Percentiles rank a stretch among this genome's conserved stretches.
These are phyloP conservation scores for Cladophialophora chaetospira DNA, from an alignment of 2,329 filamentous ascomycete genomes.

Conservation along the genomic window DNA sequence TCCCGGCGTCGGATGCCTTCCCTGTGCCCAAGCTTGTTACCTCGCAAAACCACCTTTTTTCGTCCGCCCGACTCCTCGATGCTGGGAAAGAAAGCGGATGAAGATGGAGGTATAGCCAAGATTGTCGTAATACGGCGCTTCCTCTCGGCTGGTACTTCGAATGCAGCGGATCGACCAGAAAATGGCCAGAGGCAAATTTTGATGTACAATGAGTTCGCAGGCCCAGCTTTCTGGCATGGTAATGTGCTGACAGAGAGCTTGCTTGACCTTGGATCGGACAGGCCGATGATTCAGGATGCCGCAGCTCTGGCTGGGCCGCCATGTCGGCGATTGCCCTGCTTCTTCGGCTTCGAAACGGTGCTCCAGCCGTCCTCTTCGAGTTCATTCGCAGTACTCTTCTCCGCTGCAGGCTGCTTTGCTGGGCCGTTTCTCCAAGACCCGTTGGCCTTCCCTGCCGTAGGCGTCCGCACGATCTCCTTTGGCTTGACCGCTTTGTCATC, in stretches of 20 bases:
- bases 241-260: background rate
- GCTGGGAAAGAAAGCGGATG: constrained; percentile 17
- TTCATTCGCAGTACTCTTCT: constrained; percentile 36
- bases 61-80: constrained; percentile 25
- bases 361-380: constrained; percentile 53
- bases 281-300: constrained; percentile 46
- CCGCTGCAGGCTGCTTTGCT: constrained; percentile 31
- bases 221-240: background rate
- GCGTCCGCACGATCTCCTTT: constrained; percentile 55
- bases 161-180: constrained; percentile 13
- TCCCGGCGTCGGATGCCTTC: constrained; percentile 5
- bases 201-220: constrained; percentile 21
- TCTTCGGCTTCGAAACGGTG: constrained; percentile 45
- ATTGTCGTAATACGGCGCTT: constrained; percentile 14
- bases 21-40: constrained; percentile 10
- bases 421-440: constrained; percentile 44
- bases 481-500: constrained; percentile 57
- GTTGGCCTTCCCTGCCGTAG: constrained; percentile 42
- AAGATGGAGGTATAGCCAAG: constrained; percentile 25
- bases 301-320: constrained; percentile 40
- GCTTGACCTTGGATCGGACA: constrained; percentile 13
- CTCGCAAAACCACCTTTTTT: constrained; percentile 19
- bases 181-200: constrained; percentile 16
- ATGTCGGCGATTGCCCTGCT: constrained; percentile 49
- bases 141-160: constrained; percentile 10